Evolutionary conservation across 176 grass and related monocot species (phyloP).

Genomic region (Musa troglodytarum): DNA sequence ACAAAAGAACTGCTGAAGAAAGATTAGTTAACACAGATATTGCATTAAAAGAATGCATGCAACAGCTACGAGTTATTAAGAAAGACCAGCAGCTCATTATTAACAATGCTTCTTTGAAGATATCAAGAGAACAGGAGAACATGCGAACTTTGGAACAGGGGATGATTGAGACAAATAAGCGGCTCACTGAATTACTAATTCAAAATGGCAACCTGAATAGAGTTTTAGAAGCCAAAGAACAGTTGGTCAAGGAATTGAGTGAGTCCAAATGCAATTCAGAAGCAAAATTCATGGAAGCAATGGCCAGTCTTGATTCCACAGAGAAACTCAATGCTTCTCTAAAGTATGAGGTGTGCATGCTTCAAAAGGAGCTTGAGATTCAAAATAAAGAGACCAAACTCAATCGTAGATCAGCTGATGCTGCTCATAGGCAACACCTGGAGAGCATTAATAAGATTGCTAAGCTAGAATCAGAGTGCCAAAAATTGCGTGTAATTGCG

Average conservation of each 20-base stretch:
- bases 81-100: slow-evolving; percentile 65
- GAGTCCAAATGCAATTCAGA: slow-evolving; percentile 30
- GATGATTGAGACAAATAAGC: slow-evolving; percentile 45
- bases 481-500: slow-evolving; percentile 65
- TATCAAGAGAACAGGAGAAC: slow-evolving; percentile 43
- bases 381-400: slow-evolving; percentile 53
- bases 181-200: slow-evolving; percentile 32
- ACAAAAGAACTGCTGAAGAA: slow-evolving; percentile 18
- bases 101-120: slow-evolving; percentile 41
- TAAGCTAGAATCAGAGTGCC: slow-evolving; percentile 63
- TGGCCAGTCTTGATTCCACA: slow-evolving; percentile 40
- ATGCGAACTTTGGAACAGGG: slow-evolving; percentile 32
- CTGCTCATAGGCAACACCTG: slow-evolving; percentile 47
- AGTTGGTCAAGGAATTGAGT: slow-evolving; percentile 33
- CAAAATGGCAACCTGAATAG: slow-evolving; percentile 42
- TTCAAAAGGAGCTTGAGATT: slow-evolving; percentile 80
- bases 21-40: slow-evolving; percentile 32
- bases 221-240: slow-evolving; percentile 45
- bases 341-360: slow-evolving; percentile 67
- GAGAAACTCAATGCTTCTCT: slow-evolving; percentile 52
- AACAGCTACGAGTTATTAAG: slow-evolving; percentile 37
- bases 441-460: slow-evolving; percentile 52
- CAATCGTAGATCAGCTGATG: slow-evolving; percentile 56
- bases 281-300: slow-evolving; percentile 32
- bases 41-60: slow-evolving; percentile 48